These are phyloP conservation scores for Themeda triandra DNA, from an alignment of 176 grass and related monocot genomes.

Conservation along the genomic window DNA sequence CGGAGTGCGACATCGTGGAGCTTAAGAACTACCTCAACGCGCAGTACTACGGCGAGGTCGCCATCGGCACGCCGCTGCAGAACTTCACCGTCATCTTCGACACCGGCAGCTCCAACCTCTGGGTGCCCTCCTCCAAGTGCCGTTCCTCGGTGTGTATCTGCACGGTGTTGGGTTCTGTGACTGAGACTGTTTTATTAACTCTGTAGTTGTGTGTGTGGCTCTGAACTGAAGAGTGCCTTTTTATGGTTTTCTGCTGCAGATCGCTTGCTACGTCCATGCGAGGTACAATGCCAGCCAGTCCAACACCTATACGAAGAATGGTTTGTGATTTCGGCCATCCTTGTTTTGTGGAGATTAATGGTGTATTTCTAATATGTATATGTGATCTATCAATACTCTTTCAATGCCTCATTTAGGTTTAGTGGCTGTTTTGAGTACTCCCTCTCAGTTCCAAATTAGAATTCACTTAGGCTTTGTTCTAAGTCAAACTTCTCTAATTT, in stretches of 20 bases:
- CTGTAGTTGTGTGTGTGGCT: neutral
- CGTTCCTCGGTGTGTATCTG: conserved; percentile 51
- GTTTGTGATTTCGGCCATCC: conserved; percentile 30
- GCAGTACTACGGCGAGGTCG: conserved; percentile 84
- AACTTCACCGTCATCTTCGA: conserved; percentile 91
- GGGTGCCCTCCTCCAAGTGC: conserved; percentile 93
- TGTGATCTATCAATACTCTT: no score
- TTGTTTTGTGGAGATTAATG: neutral
- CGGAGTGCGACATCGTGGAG: conserved; percentile 50
- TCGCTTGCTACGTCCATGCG: conserved; percentile 69
- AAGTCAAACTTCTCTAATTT: neutral
- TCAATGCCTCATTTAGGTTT: no score
- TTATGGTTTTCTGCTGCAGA: conserved; percentile 44
- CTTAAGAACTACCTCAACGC: conserved; percentile 86
- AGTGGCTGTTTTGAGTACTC: no score
- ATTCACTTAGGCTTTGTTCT: neutral
- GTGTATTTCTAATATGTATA: neutral
- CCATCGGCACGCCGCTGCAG: conserved; percentile 69
- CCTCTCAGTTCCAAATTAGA: no score
- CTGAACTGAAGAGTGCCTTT: neutral
- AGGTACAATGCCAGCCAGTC: conserved; percentile 63
- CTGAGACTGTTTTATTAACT: neutral
- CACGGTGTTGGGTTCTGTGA: neutral
- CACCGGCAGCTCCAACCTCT: conserved; percentile 88
- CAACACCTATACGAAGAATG: conserved; percentile 58